Conservation (phyloP, 345 rosid species). For the Citrus hindsii region DNA sequence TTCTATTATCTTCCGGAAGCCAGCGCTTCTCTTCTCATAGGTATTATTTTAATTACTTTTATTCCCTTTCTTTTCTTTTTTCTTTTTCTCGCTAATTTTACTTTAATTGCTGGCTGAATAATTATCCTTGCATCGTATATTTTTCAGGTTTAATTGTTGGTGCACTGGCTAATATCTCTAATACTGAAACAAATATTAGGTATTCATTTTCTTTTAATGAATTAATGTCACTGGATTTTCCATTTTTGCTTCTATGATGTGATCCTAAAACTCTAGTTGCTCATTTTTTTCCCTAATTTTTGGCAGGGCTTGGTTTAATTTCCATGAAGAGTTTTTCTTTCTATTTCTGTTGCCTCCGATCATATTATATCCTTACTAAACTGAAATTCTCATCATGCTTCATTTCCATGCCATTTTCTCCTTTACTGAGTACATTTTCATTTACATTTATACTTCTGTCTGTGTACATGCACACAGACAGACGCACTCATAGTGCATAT, state of each 20-base stretch:
- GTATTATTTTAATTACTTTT: conserved; percentile 22
- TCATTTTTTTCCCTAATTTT: background rate
- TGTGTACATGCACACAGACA: background rate
- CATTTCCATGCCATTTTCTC: conserved; percentile 1
- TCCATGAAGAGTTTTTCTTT: conserved; percentile 97
- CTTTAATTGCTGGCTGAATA: background rate
- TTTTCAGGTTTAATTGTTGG: conserved; percentile 77
- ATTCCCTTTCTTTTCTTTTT: background rate
- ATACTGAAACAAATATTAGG: conserved; percentile 93
- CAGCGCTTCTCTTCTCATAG: conserved; percentile 96
- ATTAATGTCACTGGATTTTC: background rate
- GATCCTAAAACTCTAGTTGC: conserved; percentile 1
- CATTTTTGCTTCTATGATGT: background rate
- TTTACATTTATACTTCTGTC: background rate
- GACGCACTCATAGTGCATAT: background rate
- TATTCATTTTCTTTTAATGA: conserved; percentile 4
- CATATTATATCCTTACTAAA: conserved; percentile 76
- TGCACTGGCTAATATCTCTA: conserved; percentile 82
- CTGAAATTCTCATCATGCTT: background rate
- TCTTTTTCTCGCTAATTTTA: background rate
- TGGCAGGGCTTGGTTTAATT: conserved; percentile 93
- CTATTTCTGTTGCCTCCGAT: conserved; percentile 93
- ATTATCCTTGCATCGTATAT: background rate
- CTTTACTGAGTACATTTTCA: background rate
- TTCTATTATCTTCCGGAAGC: conserved; percentile 98